Conservation (phyloP, 192 early-diverging fungal genomes). For the Mortierella alpina region DNA sequence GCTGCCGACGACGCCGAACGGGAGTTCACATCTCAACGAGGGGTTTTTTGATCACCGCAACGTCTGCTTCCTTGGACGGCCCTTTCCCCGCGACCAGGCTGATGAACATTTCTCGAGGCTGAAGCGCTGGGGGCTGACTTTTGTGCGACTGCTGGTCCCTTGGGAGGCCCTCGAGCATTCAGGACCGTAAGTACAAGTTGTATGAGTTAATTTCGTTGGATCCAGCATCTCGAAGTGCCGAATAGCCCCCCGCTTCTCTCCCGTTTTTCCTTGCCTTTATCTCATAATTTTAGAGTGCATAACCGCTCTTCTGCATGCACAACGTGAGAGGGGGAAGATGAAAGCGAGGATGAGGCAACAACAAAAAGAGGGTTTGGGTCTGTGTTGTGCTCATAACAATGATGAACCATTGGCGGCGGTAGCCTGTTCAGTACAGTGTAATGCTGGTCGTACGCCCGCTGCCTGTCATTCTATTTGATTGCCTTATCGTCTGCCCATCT, state of each 20-base stretch:
- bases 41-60: constrained; percentile 77
- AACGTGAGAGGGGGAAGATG: no score
- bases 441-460: no score
- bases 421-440: no score
- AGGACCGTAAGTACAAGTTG: constrained; percentile 65
- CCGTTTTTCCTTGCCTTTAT: background rate
- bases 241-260: background rate
- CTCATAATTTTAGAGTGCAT: no score
- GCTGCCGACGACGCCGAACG: constrained; percentile 76
- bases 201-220: background rate
- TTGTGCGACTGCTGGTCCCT: constrained; percentile 79
- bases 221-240: background rate
- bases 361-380: no score
- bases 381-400: no score
- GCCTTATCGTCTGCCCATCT: no score
- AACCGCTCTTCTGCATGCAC: no score
- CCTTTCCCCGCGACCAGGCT: constrained; percentile 81
- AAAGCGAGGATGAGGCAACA: no score
- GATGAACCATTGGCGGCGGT: no score
- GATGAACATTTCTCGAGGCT: constrained; percentile 81
- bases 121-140: constrained; percentile 82
- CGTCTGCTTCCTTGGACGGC: constrained; percentile 83
- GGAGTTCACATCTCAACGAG: constrained; percentile 69
- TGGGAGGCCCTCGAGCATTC: constrained; percentile 87
- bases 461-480: no score